phyloP scores from a whole-genome alignment of 2,329 filamentous ascomycete genomes.

The Alternaria panax region DNA sequence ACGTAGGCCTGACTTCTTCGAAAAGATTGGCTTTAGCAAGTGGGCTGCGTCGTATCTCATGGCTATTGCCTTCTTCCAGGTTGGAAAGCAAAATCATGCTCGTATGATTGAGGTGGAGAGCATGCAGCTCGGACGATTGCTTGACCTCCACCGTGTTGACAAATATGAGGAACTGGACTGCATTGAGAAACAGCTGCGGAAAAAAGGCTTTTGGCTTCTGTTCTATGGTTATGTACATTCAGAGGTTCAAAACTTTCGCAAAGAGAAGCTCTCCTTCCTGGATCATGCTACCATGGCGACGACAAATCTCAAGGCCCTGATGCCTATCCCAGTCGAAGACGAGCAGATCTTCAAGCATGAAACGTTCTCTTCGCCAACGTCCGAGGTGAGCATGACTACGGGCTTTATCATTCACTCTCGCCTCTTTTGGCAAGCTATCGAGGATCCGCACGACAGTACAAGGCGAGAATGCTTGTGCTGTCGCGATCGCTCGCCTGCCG shows the following conservation, averaged over 20 bases:
- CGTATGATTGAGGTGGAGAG: constrained; percentile 18
- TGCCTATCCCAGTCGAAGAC: neutral
- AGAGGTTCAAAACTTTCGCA: neutral
- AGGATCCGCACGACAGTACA: neutral
- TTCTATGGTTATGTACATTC: neutral
- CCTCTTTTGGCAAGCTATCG: neutral
- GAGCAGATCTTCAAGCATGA: neutral
- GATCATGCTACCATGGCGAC: neutral
- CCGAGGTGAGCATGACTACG: neutral
- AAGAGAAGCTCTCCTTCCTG: neutral
- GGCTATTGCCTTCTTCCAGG: constrained; percentile 16
- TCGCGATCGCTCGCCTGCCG: neutral
- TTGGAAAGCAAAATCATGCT: constrained; percentile 13
- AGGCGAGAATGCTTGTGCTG: neutral
- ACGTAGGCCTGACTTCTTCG: neutral
- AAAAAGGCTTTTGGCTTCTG: neutral
- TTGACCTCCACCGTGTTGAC: neutral
- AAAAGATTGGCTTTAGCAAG: constrained; percentile 3
- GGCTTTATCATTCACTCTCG: neutral
- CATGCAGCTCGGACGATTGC: neutral
- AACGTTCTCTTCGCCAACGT: neutral
- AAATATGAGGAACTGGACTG: neutral
- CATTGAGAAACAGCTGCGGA: neutral
- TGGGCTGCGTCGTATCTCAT: constrained; percentile 17
- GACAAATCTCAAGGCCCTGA: neutral